Conservation (phyloP, 2,329 filamentous ascomycete species). For the Fusarium liriodendri region DNA sequence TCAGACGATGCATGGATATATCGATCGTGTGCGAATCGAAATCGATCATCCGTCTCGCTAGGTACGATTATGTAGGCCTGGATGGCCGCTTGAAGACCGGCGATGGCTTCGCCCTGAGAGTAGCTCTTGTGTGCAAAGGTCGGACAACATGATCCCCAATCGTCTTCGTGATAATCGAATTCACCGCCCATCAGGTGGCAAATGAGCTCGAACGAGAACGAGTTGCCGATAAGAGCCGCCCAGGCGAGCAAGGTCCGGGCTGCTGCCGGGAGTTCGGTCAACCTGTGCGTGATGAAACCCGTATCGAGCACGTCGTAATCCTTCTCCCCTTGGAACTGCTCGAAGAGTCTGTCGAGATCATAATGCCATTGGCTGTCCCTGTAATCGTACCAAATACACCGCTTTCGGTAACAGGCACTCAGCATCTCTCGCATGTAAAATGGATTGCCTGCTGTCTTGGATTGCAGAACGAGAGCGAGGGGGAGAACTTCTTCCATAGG, state of each 20-base stretch:
- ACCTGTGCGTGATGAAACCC: conserved; percentile 81
- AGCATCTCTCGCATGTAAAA: conserved; percentile 95
- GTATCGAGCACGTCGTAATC: conserved; percentile 85
- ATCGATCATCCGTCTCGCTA: conserved; percentile 86
- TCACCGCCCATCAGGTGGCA: conserved; percentile 81
- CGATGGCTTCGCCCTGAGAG: conserved; percentile 75
- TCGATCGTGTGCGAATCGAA: conserved; percentile 89
- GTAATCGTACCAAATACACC: conserved; percentile 93
- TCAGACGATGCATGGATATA: conserved; percentile 81
- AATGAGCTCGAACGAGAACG: conserved; percentile 86
- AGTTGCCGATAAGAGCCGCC: conserved; percentile 84
- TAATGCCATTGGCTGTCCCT: conserved; percentile 84
- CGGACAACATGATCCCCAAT: conserved; percentile 47
- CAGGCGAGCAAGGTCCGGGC: conserved; percentile 86
- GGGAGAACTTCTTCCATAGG: conserved; percentile 78
- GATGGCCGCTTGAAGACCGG: conserved; percentile 84
- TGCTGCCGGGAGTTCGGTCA: conserved; percentile 79
- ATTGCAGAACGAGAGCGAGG: conserved; percentile 85
- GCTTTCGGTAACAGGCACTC: conserved; percentile 85
- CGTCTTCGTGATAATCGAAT: conserved; percentile 70
- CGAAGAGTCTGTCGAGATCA: conserved; percentile 86
- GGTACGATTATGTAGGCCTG: conserved; percentile 84
- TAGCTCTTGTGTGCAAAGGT: conserved; percentile 50
- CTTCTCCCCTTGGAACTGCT: conserved; percentile 82
- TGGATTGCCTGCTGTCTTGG: conserved; percentile 88